Evolutionary conservation across 257 asterid species (phyloP), one percentile per base, ranked within the genome.

Genomic region (Solanum pimpinellifolium): DNA sequence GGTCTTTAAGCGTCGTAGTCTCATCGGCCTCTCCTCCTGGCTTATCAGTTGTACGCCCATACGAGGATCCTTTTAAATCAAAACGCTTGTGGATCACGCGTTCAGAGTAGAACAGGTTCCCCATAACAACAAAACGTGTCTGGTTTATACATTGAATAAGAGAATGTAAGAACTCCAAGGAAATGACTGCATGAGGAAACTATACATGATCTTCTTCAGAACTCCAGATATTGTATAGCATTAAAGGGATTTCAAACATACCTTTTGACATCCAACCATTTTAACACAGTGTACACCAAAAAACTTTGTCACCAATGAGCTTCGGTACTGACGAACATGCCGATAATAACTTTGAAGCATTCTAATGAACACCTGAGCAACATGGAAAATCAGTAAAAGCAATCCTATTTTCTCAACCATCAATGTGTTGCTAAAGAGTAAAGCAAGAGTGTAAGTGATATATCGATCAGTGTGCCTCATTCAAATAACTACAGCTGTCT

Each of bases 1-100:
- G 98, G 91, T 95, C 98, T 88, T 95, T 95, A 33, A 95, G 93
- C 25, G 98, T 95, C n/a, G 96, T 94, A 72, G 97, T 92, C 90
- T 93, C 98, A 89, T 95, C 98, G 87, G 92, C 92, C 88, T 94
- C 96, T 72, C 91, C 91, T 87, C 90, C 93, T 2, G 93, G 93
- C 86, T 95, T 94, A 83, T 92, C 93, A 2, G 96, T 93, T 83
- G 93, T 91, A 33, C 98, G 95, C 10, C 98, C 98, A 90, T 95
- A 92, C 69, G 98, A 95, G 4, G 98, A 95, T 87, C 98, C 98
- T 77, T 95, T 95, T 78, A 95, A 89, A 89, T 95, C 98, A 87
- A 95, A 95, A 86, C 97, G 90, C 90, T 94, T 93, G 86, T 95
- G 98, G 75, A 95, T 95, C 82, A 91, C 93, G 83, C 91, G 93